A percentile compares a stretch with the other conserved stretches of the same genome.
These are phyloP conservation scores for Acidomyces sp. DNA, from an alignment of 495 filamentous ascomycete species.

Conservation along the genomic window DNA sequence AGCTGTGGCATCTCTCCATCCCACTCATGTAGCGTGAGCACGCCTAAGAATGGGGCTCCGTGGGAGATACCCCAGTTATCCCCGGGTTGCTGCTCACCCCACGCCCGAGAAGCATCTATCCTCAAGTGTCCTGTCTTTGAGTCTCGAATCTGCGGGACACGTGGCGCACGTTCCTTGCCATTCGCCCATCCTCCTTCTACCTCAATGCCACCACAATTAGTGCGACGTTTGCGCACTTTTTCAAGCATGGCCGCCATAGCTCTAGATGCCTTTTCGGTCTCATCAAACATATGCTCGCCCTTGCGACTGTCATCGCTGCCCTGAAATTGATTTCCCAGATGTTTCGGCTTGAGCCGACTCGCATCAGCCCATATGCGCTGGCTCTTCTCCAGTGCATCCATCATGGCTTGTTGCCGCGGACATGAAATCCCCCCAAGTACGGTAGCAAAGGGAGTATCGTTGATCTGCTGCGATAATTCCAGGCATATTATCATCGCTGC, in stretches of 20 bases:
- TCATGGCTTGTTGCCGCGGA: conserved; percentile 6
- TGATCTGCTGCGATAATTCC: conserved; percentile 25
- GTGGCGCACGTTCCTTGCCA: background rate
- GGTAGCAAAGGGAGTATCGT: background rate
- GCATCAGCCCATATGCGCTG: conserved; percentile 16
- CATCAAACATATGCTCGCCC: conserved; percentile 11
- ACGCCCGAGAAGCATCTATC: too few relatives aligned
- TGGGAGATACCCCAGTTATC: too few relatives aligned
- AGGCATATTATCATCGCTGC: conserved; percentile 42
- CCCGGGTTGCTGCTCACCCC: too few relatives aligned
- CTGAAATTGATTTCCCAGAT: background rate
- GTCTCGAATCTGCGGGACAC: too few relatives aligned
- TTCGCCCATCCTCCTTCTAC: background rate
- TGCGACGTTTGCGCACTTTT: conserved; percentile 9
- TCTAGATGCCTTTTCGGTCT: conserved; percentile 18
- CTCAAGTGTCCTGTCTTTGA: too few relatives aligned
- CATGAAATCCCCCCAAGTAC: conserved; percentile 2
- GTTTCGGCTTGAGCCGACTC: background rate
- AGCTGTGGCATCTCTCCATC: too few relatives aligned
- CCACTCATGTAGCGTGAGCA: too few relatives aligned
- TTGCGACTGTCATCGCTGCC: background rate
- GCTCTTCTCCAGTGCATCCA: conserved; percentile 18
- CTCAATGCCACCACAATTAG: too few relatives aligned
- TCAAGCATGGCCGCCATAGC: conserved; percentile 17
- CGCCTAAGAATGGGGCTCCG: too few relatives aligned